phyloP scores from a whole-genome alignment of 2,329 filamentous ascomycete species.

The Colletotrichum sp. region DNA sequence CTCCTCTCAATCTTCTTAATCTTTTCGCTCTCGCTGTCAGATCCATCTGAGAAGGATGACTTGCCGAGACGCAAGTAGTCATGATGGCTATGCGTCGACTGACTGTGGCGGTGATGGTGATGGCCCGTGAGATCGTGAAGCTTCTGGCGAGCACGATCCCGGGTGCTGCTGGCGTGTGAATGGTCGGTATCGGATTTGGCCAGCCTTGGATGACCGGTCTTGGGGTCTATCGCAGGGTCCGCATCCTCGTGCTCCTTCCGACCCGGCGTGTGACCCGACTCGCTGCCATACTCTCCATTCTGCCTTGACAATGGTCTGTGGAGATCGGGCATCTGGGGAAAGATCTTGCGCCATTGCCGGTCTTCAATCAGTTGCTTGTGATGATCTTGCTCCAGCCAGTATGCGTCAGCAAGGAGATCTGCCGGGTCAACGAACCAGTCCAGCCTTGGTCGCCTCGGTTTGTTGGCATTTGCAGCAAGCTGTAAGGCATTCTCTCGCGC shows the following conservation, averaged over 20 bases:
- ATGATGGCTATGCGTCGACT: conserved; percentile 54
- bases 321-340: conserved; percentile 46
- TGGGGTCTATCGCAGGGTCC: conserved; percentile 15
- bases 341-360: conserved; percentile 76
- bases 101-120: conserved; percentile 45
- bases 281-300: conserved; percentile 22
- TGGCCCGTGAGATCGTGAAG: conserved; percentile 62
- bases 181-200: conserved; percentile 44
- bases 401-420: conserved; percentile 86
- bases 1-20: conserved; percentile 36
- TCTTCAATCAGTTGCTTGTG: conserved; percentile 87
- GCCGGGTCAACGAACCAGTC: conserved; percentile 87
- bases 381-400: conserved; percentile 84
- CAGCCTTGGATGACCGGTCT: conserved; percentile 19
- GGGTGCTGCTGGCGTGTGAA: conserved; percentile 56
- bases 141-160: conserved; percentile 66
- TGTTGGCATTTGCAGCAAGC: conserved; percentile 52
- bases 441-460: conserved; percentile 74
- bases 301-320: conserved; percentile 33
- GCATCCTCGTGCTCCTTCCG: background rate
- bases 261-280: background rate
- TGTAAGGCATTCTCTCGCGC: conserved; percentile 42
- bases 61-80: conserved; percentile 59
- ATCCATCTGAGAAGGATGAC: conserved; percentile 64
- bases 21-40: conserved; percentile 59